A percentile compares a stretch with the other conserved stretches of the same genome.
These are phyloP conservation scores for Cucurbita moschata DNA, from an alignment of 306 rosid species.

Conservation along the genomic window DNA sequence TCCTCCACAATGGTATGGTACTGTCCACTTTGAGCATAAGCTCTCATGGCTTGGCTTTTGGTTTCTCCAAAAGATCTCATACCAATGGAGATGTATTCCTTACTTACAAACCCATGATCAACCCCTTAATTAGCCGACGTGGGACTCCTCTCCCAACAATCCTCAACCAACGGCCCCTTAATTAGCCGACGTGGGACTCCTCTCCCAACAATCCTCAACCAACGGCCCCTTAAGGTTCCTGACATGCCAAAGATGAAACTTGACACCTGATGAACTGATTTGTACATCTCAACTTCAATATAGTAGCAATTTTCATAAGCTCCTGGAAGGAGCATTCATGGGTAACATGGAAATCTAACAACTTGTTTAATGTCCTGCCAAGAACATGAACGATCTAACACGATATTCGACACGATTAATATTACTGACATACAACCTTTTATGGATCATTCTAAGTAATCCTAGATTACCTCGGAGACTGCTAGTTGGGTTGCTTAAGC, in stretches of 20 bases:
- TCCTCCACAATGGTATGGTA: no score
- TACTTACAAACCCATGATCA: no score
- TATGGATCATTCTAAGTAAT: not conserved
- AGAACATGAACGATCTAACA: not conserved
- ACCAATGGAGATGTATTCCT: no score
- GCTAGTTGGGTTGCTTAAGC: not conserved
- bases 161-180: no score
- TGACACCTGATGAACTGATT: not conserved
- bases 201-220: no score
- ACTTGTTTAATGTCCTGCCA: not conserved
- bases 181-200: no score
- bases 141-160: no score
- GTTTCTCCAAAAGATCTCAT: no score
- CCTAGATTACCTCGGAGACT: not conserved
- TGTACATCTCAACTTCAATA: not conserved
- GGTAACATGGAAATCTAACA: not conserved
- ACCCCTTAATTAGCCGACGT: no score
- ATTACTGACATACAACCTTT: not conserved
- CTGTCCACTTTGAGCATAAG: no score
- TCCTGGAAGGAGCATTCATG: not conserved
- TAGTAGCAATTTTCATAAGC: not conserved
- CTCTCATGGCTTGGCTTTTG: no score
- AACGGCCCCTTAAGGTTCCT: not conserved
- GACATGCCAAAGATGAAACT: not conserved
- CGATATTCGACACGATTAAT: not conserved